Conservation (phyloP, 441 rosid species). For the Croton laevigatus region DNA sequence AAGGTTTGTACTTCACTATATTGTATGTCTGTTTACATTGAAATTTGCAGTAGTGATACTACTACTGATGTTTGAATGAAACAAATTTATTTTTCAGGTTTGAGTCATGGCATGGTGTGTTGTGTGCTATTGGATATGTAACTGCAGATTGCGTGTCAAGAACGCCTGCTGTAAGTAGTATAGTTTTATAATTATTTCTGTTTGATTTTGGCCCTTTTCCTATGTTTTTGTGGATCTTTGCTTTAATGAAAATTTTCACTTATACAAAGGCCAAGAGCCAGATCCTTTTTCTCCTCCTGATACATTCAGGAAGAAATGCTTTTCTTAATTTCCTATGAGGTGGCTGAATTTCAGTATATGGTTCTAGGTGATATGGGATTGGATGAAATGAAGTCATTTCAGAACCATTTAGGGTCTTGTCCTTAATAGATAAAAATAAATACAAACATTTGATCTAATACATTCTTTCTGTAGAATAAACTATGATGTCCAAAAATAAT, state of each 20-base stretch:
- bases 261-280: neutral
- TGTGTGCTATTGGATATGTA: constrained; percentile 80
- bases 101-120: constrained; percentile 76
- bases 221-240: neutral
- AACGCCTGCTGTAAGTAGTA: constrained; percentile 60
- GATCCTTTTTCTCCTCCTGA: neutral
- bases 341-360: neutral
- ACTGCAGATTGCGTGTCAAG: constrained; percentile 66
- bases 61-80: constrained; percentile 22
- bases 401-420: neutral
- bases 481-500: too few relatives aligned
- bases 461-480: too few relatives aligned
- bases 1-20: constrained; percentile 44
- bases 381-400: neutral
- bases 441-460: neutral
- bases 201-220: neutral
- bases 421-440: neutral
- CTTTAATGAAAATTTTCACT: neutral
- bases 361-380: neutral
- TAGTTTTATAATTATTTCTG: neutral
- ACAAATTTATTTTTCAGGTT: constrained; percentile 48
- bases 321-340: too few relatives aligned
- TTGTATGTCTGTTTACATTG: neutral
- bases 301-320: neutral
- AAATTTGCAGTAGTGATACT: neutral